These are phyloP conservation scores for Neurospora tetraspora DNA, from an alignment of 495 filamentous ascomycete genomes.

Conservation along the genomic window DNA sequence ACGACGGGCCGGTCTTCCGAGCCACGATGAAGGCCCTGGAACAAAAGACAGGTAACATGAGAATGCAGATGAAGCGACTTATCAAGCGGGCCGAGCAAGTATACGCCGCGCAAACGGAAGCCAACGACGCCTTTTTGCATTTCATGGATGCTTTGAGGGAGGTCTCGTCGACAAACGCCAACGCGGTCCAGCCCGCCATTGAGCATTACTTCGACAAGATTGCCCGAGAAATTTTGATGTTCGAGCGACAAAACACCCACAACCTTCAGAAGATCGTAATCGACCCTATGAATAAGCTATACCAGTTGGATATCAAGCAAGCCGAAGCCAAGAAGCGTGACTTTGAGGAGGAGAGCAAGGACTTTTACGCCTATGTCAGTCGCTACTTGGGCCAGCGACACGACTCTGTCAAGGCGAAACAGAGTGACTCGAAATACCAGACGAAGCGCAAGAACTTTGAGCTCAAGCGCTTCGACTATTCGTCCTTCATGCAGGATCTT, in stretches of 20 bases:
- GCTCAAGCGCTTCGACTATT: slow-evolving; percentile 96
- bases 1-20: slow-evolving; percentile 92
- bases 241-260: slow-evolving; percentile 71
- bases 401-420: slow-evolving; percentile 95
- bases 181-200: slow-evolving; percentile 87
- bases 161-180: slow-evolving; percentile 81
- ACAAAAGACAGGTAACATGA: slow-evolving; percentile 93
- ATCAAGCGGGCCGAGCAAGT: slow-evolving; percentile 84
- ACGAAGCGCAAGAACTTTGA: slow-evolving; percentile 88
- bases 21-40: slow-evolving; percentile 96
- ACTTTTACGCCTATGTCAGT: slow-evolving; percentile 91
- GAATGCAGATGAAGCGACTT: slow-evolving; percentile 88
- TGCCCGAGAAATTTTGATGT: slow-evolving; percentile 76
- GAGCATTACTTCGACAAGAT: slow-evolving; percentile 99
- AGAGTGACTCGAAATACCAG: slow-evolving; percentile 96
- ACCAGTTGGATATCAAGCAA: slow-evolving; percentile 94
- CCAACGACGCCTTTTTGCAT: slow-evolving; percentile 70
- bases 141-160: slow-evolving; percentile 87
- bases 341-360: slow-evolving; percentile 95
- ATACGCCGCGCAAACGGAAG: slow-evolving; percentile 64
- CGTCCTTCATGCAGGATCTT: slow-evolving; percentile 97
- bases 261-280: slow-evolving; percentile 91
- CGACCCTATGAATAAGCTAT: slow-evolving; percentile 83
- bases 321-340: slow-evolving; percentile 95
- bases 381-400: slow-evolving; percentile 91